Evolutionary conservation across 2,329 filamentous ascomycete genomes (phyloP).

Genomic region (Botrytis squamosa): DNA sequence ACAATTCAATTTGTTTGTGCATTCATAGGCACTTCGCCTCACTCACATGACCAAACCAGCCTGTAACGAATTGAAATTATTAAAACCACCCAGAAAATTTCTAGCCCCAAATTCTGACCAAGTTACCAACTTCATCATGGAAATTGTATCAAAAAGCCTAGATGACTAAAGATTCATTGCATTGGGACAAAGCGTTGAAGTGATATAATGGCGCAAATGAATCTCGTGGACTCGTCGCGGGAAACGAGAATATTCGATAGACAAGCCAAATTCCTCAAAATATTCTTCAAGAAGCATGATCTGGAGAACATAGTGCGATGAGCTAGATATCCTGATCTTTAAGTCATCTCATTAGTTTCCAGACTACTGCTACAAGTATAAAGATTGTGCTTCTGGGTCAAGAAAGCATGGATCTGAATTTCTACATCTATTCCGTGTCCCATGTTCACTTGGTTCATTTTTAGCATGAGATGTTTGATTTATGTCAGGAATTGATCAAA

Average conservation of each 20-base stretch:
- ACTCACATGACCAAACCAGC: background rate
- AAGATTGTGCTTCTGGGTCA: no score
- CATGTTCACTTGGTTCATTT: background rate
- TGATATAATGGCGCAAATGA: background rate
- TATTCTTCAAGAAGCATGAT: background rate
- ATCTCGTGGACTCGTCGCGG: background rate
- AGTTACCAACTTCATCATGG: background rate
- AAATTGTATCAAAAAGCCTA: background rate
- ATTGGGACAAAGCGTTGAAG: background rate
- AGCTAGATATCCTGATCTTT: background rate
- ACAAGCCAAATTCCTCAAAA: background rate
- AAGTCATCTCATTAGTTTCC: background rate
- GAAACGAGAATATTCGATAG: background rate
- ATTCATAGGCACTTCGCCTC: background rate
- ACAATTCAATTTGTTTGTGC: background rate
- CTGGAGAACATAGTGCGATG: background rate
- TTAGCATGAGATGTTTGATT: background rate
- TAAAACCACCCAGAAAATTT: background rate
- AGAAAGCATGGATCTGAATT: no score
- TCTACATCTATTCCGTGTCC: background rate
- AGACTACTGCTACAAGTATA: background rate
- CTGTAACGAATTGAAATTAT: background rate
- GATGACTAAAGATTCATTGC: background rate
- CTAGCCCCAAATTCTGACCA: background rate
- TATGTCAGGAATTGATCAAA: background rate